These are phyloP conservation scores for Rubroboletus satanas DNA, from an alignment of 768 basidiomycete genomes.

Conservation along the genomic window DNA sequence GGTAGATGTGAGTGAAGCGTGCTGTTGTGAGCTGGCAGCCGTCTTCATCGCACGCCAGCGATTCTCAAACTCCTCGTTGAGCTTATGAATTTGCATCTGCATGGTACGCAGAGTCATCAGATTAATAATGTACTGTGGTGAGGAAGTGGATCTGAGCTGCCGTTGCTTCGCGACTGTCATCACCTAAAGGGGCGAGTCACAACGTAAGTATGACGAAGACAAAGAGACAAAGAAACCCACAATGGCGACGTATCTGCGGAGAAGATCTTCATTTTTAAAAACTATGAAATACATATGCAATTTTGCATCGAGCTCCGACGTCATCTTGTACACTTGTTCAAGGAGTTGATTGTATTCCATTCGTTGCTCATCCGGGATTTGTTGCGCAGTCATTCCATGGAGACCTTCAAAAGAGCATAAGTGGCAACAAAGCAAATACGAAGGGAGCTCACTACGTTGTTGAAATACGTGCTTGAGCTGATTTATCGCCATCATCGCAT, in stretches of 20 bases:
- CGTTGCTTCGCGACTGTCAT: constrained; percentile 39
- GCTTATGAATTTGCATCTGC: constrained; percentile 39
- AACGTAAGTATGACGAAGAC: constrained; percentile 3
- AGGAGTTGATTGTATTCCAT: constrained; percentile 49
- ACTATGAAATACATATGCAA: constrained; percentile 46
- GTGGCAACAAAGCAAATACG: constrained; percentile 7
- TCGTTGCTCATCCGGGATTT: constrained; percentile 52
- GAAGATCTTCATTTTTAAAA: constrained; percentile 43
- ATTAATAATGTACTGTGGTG: constrained; percentile 33
- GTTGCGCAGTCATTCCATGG: constrained; percentile 31
- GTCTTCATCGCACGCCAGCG: constrained; percentile 26
- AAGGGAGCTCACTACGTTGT: constrained; percentile 26
- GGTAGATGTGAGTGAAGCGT: not conserved
- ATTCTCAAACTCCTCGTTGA: constrained; percentile 39
- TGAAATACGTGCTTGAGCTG: constrained; percentile 35
- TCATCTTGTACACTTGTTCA: constrained; percentile 45
- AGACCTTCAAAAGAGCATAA: constrained; percentile 31
- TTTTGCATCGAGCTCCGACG: constrained; percentile 47
- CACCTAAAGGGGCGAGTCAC: constrained; percentile 32
- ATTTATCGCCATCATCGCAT: constrained; percentile 25
- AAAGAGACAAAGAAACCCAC: constrained; percentile 38
- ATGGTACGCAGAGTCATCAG: constrained; percentile 43
- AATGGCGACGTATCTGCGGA: constrained; percentile 51
- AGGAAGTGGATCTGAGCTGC: constrained; percentile 16
- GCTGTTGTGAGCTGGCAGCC: constrained; percentile 5